Evolutionary conservation across 345 rosid genomes (phyloP), one percentile per base, ranked within the genome.

Genomic region (Eutrema heterophyllum): DNA sequence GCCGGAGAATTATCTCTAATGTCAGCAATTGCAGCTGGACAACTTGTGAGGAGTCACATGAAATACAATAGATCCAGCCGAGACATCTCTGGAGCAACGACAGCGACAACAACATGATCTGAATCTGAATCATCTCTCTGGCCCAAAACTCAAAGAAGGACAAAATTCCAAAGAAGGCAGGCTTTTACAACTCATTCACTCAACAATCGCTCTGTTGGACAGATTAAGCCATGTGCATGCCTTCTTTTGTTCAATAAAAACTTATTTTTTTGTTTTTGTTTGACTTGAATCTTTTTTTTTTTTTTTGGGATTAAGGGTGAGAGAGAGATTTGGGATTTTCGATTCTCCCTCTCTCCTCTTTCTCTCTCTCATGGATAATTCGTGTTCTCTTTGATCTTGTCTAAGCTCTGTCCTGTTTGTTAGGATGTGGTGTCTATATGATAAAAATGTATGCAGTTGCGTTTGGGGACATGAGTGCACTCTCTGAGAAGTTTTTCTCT

Each of bases 1-100:
- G 97, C 97, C 0, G 97, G 91, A 44, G 96, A 89, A 74, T 87
- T 91, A 18, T 91, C 97, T 46, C 79, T 91, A 52, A 89, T 91
- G 97, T 84, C 97, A 32, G 97, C 97, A 45, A 86, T 91, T 24
- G 89, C 97, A 63, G 96, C 93, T 12, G 97, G 97, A 68, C 97
- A 91, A 72, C 90, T 91, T 1, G 93, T 91, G 64, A 78, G 33
- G 62, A 91, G 97, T 77, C 97, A 91, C 89, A 85, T 91, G 97
- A 91, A 86, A 71, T 91, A 91, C 83, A 91, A 91, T 81, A 80
- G 97, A 79, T 91, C 97, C 76, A 89, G 84, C 89, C 76, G 71
- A 68, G 95, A 91, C 57, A 48, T 91, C 1, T 65, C 89, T 67
- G 72, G 78, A 48, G 70, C 75, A 57, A 49, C 80, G 39, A 76